Percentiles rank a stretch among this genome's conserved stretches.
Conservation (phyloP, 75 land plant species). For the Cunninghamia lanceolata region DNA sequence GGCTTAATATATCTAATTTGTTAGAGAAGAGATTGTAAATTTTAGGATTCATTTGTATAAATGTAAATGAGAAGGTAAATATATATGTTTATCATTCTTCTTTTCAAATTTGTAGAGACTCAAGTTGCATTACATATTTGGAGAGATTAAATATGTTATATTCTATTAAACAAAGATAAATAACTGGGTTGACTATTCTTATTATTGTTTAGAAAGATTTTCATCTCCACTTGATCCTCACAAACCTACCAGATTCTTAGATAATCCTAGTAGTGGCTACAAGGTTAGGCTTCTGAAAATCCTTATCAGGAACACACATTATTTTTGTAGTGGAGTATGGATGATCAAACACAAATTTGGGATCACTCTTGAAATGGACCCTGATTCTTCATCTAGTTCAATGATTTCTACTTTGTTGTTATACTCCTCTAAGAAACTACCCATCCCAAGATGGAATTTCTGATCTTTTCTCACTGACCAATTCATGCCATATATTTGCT, state of each 20-base stretch:
- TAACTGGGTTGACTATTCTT: too few species aligned
- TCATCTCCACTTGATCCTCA: conserved; percentile 38
- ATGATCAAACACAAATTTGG: conserved; percentile 36
- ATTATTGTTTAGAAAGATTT: conserved; percentile 44
- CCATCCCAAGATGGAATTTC: conserved; percentile 38
- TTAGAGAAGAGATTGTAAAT: too few species aligned
- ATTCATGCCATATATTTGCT: conserved; percentile 49
- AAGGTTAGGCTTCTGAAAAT: conserved; percentile 36
- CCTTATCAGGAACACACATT: conserved; percentile 53
- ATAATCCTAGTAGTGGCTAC: conserved; percentile 43
- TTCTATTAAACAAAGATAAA: too few species aligned
- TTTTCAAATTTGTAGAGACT: too few species aligned
- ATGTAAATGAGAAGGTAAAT: too few species aligned
- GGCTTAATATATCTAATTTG: too few species aligned
- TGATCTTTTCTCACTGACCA: conserved; percentile 48
- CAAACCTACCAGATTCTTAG: conserved; percentile 39
- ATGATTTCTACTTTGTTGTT: conserved; percentile 43
- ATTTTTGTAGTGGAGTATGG: conserved; percentile 50
- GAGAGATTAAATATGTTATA: too few species aligned
- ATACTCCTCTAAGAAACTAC: conserved; percentile 40
- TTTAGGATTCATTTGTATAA: too few species aligned
- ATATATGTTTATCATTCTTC: too few species aligned
- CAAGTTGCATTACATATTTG: too few species aligned
- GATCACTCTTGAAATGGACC: conserved; percentile 38
- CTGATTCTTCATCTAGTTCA: conserved; percentile 42